Conservation (phyloP, 176 grass and related monocot species). For the Eleusine indica region DNA sequence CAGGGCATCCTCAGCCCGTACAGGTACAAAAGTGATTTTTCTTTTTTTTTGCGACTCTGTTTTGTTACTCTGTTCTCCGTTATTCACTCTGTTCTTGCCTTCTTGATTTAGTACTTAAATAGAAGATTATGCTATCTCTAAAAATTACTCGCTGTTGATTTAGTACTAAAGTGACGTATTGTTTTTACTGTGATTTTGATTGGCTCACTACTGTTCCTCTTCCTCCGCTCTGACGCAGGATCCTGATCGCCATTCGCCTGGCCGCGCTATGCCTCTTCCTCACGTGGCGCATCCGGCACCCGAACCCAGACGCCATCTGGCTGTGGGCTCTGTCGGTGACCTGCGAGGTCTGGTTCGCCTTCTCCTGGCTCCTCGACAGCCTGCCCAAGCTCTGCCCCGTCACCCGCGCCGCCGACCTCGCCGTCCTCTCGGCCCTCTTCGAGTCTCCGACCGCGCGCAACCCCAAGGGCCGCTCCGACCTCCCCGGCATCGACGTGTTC, state of each 20-base stretch:
- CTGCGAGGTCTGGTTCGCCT: conserved; percentile 93
- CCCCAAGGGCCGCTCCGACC: conserved; percentile 87
- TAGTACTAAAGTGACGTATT: too few relatives aligned
- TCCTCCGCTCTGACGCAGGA: conserved; percentile 41
- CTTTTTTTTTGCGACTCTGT: neutral
- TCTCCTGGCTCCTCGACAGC: conserved; percentile 97
- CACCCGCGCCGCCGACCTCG: conserved; percentile 74
- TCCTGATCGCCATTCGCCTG: conserved; percentile 72
- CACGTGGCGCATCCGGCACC: conserved; percentile 77
- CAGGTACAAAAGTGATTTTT: conserved; percentile 52
- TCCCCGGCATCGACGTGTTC: conserved; percentile 81
- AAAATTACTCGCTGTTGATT: too few relatives aligned
- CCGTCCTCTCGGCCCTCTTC: conserved; percentile 69
- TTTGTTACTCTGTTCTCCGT: neutral
- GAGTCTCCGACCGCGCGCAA: conserved; percentile 74
- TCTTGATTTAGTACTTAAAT: too few relatives aligned
- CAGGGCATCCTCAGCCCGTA: conserved; percentile 89
- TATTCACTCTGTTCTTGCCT: neutral
- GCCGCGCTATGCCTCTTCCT: conserved; percentile 85
- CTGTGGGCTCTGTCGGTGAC: conserved; percentile 80
- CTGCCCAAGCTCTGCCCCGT: conserved; percentile 87
- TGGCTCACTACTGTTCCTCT: neutral
- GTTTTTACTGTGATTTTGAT: too few relatives aligned
- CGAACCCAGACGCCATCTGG: conserved; percentile 80
- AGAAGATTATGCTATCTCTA: too few relatives aligned